Evolutionary conservation across 345 rosid genomes (phyloP).

Genomic region (Capsella bursapastoris): DNA sequence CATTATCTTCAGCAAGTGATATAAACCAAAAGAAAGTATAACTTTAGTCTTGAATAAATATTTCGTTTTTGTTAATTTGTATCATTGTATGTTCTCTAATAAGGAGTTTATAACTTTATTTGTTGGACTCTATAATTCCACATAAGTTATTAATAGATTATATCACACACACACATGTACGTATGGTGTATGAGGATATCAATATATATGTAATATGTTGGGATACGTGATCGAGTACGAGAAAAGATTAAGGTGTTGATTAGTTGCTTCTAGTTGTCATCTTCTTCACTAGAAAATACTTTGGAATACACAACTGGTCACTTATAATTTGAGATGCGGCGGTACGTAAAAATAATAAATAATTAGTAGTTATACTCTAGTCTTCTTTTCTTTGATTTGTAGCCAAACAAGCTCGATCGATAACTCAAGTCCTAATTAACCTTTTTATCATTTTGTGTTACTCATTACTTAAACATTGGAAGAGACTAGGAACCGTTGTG

Average conservation of each 20-base stretch:
- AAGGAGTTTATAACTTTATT: too few species aligned
- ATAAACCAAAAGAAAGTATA: too few species aligned
- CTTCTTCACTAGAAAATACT: background rate
- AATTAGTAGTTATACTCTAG: background rate
- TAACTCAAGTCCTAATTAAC: background rate
- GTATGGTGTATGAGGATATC: too few species aligned
- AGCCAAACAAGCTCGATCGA: background rate
- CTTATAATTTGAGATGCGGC: conserved; percentile 12
- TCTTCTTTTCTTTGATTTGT: background rate
- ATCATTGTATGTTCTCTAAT: too few species aligned
- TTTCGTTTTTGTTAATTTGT: too few species aligned
- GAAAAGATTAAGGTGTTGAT: conserved; percentile 17
- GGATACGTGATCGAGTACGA: conserved; percentile 27
- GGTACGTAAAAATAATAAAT: background rate
- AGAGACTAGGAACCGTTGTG: background rate
- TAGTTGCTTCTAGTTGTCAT: conserved; percentile 13
- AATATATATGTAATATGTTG: background rate
- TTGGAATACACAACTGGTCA: background rate
- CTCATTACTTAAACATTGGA: background rate
- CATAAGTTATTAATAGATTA: too few species aligned
- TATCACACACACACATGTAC: too few species aligned
- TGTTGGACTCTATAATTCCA: too few species aligned
- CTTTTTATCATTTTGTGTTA: background rate
- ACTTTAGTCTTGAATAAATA: too few species aligned
- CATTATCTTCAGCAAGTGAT: too few species aligned